Evolutionary conservation across 2,329 filamentous ascomycete genomes (phyloP), one percentile per base, ranked within the genome.

Genomic region (Elsinoe perseae): DNA sequence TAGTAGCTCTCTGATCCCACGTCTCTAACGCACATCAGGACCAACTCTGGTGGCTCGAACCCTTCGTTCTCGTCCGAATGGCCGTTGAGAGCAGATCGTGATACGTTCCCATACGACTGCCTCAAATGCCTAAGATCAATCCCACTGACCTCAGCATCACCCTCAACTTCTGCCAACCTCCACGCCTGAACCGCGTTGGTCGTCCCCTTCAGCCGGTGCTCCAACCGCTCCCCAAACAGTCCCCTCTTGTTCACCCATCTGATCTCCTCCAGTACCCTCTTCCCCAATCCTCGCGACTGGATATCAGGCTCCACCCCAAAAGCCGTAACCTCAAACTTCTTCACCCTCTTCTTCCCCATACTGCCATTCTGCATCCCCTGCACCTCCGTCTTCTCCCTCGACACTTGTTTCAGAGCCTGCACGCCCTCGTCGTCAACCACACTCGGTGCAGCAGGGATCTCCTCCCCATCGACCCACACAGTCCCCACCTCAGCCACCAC

Each of bases 281-380:
- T 28, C 28, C 48, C 48, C 9, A 52, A 9, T 7, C 48, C 48
- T 21, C 20, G 9, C 6, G 18, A 16, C 32, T 36, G 28, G 3
- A 25, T 28, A 14, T 32, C 48, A 21, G 30, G 28, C 16, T 34
- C 48, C 8, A 52, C 48, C 16, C 28, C 20, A 16, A 52, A 52
- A 10, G 28, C 48, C n/a, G 48, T 52, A 14, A 52, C 21, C 32
- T 52, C 48, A 12, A 52, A 52, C 25, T 48, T 48, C 7, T 30
- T 27, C 2, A 46, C 25, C 43, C 21, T 44, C 40, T 18, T 18
- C 43, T 46, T 28, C 21, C 43, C 20, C 7, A 20, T n/a, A 23
- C 18, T 10, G 8, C 40, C 12, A 12, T 5, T 43, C 16, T 10
- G 2, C 18, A 9, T 21, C 21, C 18, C 20, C 20, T n/a, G n/a